phyloP scores from a whole-genome alignment of 306 rosid genomes.

The Vicia villosa region DNA sequence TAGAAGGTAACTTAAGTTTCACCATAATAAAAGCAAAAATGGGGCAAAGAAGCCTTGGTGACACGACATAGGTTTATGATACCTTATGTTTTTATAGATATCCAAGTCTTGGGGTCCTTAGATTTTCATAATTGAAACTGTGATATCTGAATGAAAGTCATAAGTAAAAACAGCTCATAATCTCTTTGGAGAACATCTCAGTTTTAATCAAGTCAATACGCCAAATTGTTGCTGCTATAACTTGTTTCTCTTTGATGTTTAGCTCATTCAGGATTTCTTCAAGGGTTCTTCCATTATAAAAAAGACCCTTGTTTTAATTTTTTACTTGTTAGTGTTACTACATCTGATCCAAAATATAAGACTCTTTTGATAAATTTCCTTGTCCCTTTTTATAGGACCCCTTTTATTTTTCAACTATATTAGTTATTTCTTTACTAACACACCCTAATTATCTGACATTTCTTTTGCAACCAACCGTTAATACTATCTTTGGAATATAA shows the following conservation, averaged over 20 bases:
- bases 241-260: too few relatives aligned
- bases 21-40: conserved; percentile 1
- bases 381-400: background rate
- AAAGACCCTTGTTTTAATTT: background rate
- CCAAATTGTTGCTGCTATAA: too few relatives aligned
- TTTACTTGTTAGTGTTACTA: background rate
- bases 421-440: background rate
- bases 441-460: background rate
- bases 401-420: background rate
- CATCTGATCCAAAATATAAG: background rate
- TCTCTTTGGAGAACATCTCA: too few relatives aligned
- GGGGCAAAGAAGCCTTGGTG: background rate
- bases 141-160: too few relatives aligned
- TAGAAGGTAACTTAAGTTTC: background rate
- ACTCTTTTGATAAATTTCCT: background rate
- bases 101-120: too few relatives aligned
- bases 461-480: background rate
- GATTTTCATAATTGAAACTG: too few relatives aligned
- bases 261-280: too few relatives aligned
- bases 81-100: too few relatives aligned
- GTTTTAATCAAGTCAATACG: too few relatives aligned
- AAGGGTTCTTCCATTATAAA: too few relatives aligned
- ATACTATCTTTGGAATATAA: background rate
- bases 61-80: background rate
- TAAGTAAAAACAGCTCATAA: too few relatives aligned